These are phyloP conservation scores for Hysterium pulicare DNA, from an alignment of 2,329 filamentous ascomycete species.

Conservation along the genomic window DNA sequence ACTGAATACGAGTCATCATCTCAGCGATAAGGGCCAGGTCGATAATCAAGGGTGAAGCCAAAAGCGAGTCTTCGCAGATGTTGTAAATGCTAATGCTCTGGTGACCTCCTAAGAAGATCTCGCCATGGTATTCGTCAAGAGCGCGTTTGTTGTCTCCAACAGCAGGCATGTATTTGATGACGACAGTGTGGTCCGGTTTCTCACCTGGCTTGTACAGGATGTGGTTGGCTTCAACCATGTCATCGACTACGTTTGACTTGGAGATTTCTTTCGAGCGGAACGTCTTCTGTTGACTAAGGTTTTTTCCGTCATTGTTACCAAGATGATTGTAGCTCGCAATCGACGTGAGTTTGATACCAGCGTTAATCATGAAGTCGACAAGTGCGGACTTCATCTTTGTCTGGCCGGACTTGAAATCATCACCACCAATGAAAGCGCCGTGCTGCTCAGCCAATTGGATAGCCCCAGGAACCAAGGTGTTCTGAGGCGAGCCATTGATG, in stretches of 20 bases:
- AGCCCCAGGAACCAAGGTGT: conserved; percentile 94
- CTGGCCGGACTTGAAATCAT: conserved; percentile 99
- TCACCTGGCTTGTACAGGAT: conserved; percentile 89
- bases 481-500: conserved; percentile 99
- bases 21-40: conserved; percentile 90
- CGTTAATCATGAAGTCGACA: conserved; percentile 97
- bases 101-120: conserved; percentile 98
- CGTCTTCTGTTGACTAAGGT: conserved; percentile 93
- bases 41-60: conserved; percentile 95
- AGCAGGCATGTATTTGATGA: conserved; percentile 99
- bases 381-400: conserved; percentile 99
- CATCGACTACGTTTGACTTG: conserved; percentile 98
- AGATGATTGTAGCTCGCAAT: conserved; percentile 99
- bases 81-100: conserved; percentile 99
- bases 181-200: conserved; percentile 96
- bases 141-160: conserved; percentile 99
- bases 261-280: conserved; percentile 99
- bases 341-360: conserved; percentile 96
- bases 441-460: conserved; percentile 85
- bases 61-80: conserved; percentile 95
- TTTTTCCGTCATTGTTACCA: conserved; percentile 99
- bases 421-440: conserved; percentile 87
- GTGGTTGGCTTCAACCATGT: conserved; percentile 96
- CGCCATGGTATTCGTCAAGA: conserved; percentile 97
- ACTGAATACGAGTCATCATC: conserved; percentile 98